A percentile compares a stretch with the other conserved stretches of the same genome.
These are phyloP conservation scores for Tritrichomonas foetus DNA, from an alignment of 208 protist genomes.

Conservation along the genomic window DNA sequence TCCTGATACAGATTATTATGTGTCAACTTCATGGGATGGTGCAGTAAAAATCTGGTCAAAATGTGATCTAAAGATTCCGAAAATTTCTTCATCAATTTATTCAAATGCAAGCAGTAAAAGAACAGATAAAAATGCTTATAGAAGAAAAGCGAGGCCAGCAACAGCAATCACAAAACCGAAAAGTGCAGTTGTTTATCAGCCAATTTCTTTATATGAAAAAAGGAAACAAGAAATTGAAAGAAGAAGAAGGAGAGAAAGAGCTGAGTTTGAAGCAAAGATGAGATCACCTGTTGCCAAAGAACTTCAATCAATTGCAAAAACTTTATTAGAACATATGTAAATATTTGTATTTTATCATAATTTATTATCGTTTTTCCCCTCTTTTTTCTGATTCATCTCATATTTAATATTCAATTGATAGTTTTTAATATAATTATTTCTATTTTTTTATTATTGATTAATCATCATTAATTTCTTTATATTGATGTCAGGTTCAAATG, in stretches of 20 bases:
- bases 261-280: neutral
- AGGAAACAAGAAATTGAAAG: constrained; percentile 30
- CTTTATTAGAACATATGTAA: neutral
- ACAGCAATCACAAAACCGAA: neutral
- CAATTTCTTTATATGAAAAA: neutral
- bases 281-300: neutral
- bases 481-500: too few species aligned
- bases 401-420: too few species aligned
- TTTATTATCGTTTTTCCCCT: neutral
- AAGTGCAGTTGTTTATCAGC: neutral
- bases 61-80: neutral
- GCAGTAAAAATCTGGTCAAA: constrained; percentile 22
- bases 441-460: too few species aligned
- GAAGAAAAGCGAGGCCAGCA: neutral
- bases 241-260: constrained; percentile 23
- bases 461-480: too few species aligned
- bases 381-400: too few species aligned
- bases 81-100: neutral
- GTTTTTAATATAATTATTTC: too few species aligned
- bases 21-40: neutral
- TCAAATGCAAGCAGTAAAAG: neutral
- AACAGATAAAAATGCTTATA: neutral
- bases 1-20: neutral
- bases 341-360: neutral
- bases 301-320: neutral